phyloP scores from a whole-genome alignment of 805 yeast genomes.

The Kregervanrija fluxuum region DNA sequence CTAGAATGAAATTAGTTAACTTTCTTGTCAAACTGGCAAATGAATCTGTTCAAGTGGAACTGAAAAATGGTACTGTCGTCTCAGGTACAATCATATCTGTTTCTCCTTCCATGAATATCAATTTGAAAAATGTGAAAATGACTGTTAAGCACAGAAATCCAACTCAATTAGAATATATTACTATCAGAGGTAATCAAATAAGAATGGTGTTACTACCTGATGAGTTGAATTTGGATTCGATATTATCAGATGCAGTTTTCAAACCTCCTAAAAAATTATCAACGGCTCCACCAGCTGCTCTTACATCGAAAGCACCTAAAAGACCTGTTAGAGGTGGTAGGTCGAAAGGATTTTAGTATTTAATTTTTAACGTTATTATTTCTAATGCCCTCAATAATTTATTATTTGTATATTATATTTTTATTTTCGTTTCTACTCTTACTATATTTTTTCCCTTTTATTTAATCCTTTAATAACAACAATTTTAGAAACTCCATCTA shows the following conservation, averaged over 20 bases:
- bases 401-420: no score
- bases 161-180: constrained; percentile 64
- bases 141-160: constrained; percentile 67
- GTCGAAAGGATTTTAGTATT: constrained; percentile 24
- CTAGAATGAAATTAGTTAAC: constrained; percentile 55
- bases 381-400: no score
- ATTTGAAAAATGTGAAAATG: constrained; percentile 73
- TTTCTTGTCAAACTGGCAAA: constrained; percentile 80
- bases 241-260: constrained; percentile 44
- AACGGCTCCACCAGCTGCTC: constrained; percentile 31
- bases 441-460: no score
- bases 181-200: constrained; percentile 83
- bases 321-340: constrained; percentile 24
- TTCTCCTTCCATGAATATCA: constrained; percentile 85
- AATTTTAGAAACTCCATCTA: no score
- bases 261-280: constrained; percentile 32
- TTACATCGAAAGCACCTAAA: constrained; percentile 17
- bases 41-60: constrained; percentile 84
- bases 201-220: constrained; percentile 83
- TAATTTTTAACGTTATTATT: no score
- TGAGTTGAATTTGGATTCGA: constrained; percentile 62
- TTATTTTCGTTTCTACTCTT: no score
- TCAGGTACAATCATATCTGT: constrained; percentile 82
- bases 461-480: no score
- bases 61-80: constrained; percentile 84